These are phyloP conservation scores for Pleurotus giganteus DNA, from an alignment of 768 basidiomycete genomes.

Conservation along the genomic window DNA sequence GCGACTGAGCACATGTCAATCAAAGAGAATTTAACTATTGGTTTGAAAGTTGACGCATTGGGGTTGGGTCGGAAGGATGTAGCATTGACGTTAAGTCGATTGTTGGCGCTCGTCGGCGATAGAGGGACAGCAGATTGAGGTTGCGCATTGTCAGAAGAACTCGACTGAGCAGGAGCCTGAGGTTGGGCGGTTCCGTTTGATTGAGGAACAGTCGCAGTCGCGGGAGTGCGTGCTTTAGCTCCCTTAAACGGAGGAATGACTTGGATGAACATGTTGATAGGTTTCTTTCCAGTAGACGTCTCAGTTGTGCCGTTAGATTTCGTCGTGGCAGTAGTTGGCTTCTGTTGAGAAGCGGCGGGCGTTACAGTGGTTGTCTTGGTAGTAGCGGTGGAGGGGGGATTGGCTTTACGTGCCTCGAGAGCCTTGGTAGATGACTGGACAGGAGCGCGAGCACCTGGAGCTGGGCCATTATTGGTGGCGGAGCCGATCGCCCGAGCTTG, in stretches of 20 bases:
- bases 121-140: slow-evolving; percentile 30
- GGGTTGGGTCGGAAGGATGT: slow-evolving; percentile 89
- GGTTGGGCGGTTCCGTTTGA: slow-evolving; percentile 19
- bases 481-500: slow-evolving; percentile 72
- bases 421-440: slow-evolving; percentile 9
- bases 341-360: slow-evolving; percentile 17
- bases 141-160: slow-evolving; percentile 10
- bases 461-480: slow-evolving; percentile 40
- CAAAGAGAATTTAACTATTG: slow-evolving; percentile 39
- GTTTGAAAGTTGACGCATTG: slow-evolving; percentile 75
- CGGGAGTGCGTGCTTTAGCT: slow-evolving; percentile 35
- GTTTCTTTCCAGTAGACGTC: slow-evolving; percentile 41
- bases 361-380: slow-evolving; percentile 25
- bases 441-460: slow-evolving; percentile 25
- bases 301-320: slow-evolving; percentile 29
- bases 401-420: slow-evolving; percentile 16
- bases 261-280: slow-evolving; percentile 78
- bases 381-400: slow-evolving; percentile 17
- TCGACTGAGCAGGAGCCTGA: slow-evolving; percentile 9
- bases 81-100: slow-evolving; percentile 84
- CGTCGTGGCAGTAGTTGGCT: slow-evolving; percentile 25
- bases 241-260: slow-evolving; percentile 91
- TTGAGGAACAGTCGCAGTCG: slow-evolving; percentile 26
- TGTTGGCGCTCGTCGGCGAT: slow-evolving; percentile 52
- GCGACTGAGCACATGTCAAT: slow-evolving; percentile 16